Conservation (phyloP, 345 rosid species). For the Lenwebbia sp. region DNA sequence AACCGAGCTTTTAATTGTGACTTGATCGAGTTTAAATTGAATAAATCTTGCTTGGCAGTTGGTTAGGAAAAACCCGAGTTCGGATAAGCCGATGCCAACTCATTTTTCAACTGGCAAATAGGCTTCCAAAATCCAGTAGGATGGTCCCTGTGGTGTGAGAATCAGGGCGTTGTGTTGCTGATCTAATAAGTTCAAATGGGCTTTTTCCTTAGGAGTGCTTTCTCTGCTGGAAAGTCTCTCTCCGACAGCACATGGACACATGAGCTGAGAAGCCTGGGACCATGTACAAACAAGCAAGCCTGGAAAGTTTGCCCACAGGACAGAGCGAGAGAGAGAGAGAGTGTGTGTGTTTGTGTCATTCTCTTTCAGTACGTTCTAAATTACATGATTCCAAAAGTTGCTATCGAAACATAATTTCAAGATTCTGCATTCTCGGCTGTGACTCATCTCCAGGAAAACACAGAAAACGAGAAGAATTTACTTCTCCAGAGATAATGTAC, state of each 20-base stretch:
- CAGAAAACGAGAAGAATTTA: not conserved
- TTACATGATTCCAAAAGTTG: not conserved
- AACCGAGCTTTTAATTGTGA: not conserved
- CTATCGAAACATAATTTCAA: not conserved
- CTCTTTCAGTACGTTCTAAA: not conserved
- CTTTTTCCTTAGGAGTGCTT: not conserved
- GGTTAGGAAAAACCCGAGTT: not conserved
- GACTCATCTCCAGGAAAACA: not conserved
- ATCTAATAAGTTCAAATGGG: not conserved
- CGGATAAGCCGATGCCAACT: not conserved
- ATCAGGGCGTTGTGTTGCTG: not conserved
- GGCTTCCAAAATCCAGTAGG: not conserved
- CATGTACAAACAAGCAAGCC: conserved; percentile 1
- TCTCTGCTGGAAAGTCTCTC: conserved; percentile 2
- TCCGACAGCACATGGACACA: conserved; percentile 10
- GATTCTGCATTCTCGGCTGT: not conserved
- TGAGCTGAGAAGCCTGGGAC: not conserved
- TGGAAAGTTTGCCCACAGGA: not conserved
- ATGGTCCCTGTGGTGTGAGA: not conserved
- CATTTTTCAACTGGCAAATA: not conserved
- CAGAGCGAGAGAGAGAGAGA: not conserved
- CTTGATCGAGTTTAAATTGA: not conserved
- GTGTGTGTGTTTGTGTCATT: too few species aligned
- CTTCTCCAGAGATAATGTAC: not conserved
- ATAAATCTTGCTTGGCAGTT: not conserved